Conservation (phyloP, 768 basidiomycete species). For the Termitomyces sp. region DNA sequence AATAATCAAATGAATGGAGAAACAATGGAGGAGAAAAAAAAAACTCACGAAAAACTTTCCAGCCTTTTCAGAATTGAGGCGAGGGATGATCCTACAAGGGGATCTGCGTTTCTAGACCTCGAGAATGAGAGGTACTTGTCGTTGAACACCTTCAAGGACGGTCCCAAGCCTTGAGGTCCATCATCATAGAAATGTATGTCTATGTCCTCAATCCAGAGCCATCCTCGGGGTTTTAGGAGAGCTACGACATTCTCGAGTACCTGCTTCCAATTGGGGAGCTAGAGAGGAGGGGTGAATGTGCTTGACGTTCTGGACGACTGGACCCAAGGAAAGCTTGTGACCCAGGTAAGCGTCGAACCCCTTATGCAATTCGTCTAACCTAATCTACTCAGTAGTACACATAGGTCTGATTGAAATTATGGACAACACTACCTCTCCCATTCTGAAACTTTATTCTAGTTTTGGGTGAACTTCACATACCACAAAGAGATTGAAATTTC, state of each 20-base stretch:
- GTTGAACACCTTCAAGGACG: background rate
- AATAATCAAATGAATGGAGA: no score
- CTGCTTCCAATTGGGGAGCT: background rate
- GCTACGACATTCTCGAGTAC: no score
- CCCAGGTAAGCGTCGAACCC: background rate
- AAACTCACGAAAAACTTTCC: constrained; percentile 2
- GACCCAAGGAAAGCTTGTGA: background rate
- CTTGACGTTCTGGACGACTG: background rate
- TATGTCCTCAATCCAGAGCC: no score
- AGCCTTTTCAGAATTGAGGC: background rate
- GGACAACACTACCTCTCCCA: background rate
- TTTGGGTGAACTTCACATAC: background rate
- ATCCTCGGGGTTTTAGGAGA: no score
- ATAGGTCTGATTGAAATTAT: no score
- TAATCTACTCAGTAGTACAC: background rate
- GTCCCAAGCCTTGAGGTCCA: background rate
- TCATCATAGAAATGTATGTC: background rate
- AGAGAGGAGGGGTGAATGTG: no score
- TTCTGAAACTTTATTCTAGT: background rate
- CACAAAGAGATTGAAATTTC: background rate
- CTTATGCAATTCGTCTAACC: constrained; percentile 3
- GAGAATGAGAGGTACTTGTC: background rate
- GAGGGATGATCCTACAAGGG: constrained; percentile 1
- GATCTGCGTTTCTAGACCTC: background rate
- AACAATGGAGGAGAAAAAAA: no score